phyloP scores from a whole-genome alignment of 257 asterid genomes.

The Ilex aquifolium region DNA sequence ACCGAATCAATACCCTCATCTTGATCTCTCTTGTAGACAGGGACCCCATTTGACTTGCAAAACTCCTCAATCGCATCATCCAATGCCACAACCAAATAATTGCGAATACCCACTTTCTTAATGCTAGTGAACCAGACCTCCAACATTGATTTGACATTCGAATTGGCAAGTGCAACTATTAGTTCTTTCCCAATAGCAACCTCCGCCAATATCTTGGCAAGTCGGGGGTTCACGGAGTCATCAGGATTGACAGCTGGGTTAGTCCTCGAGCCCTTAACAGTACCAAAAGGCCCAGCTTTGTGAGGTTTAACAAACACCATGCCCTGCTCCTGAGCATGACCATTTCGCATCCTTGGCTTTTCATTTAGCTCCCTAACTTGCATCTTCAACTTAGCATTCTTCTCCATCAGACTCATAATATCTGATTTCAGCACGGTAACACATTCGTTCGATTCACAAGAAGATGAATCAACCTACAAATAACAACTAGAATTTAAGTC shows the following conservation, averaged over 20 bases:
- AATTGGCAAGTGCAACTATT: constrained; percentile 76
- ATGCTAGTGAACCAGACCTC: constrained; percentile 61
- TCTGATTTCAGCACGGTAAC: constrained; percentile 44
- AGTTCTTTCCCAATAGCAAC: constrained; percentile 60
- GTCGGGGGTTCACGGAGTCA: constrained; percentile 65
- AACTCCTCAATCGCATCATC: constrained; percentile 53
- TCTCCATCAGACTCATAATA: constrained; percentile 36
- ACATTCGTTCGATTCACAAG: constrained; percentile 47
- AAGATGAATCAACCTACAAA: constrained; percentile 41
- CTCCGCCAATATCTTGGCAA: constrained; percentile 50
- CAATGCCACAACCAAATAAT: constrained; percentile 69
- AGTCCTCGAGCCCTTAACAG: constrained; percentile 66
- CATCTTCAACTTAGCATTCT: constrained; percentile 50
- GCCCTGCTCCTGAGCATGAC: constrained; percentile 35
- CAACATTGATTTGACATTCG: constrained; percentile 58
- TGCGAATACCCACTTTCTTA: constrained; percentile 53
- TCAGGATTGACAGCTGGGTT: constrained; percentile 60
- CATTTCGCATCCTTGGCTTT: constrained; percentile 40
- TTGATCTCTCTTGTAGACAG: constrained; percentile 59
- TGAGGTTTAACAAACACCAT: constrained; percentile 38
- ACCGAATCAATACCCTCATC: constrained; percentile 46
- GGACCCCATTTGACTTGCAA: constrained; percentile 58
- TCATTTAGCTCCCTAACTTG: constrained; percentile 58
- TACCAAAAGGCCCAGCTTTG: constrained; percentile 73
- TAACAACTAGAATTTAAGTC: constrained; percentile 6